These are phyloP conservation scores for Saturnispora diversa DNA, from an alignment of 805 yeast species.

Conservation along the genomic window DNA sequence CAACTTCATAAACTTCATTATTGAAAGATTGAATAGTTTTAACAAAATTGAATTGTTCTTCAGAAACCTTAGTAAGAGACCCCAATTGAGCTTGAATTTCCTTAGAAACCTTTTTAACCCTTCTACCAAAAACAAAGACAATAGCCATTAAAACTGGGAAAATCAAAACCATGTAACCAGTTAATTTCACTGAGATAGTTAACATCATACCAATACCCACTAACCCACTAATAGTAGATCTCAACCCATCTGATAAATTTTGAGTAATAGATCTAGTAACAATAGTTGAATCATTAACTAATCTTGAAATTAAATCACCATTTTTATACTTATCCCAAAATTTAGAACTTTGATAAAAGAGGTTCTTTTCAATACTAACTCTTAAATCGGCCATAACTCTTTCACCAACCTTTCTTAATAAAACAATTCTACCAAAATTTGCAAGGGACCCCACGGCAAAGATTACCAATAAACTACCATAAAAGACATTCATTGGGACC, in stretches of 20 bases:
- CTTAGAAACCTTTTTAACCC: slow-evolving; percentile 65
- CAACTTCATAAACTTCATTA: slow-evolving; percentile 72
- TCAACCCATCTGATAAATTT: slow-evolving; percentile 84
- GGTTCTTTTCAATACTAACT: slow-evolving; percentile 64
- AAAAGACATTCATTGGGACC: slow-evolving; percentile 54
- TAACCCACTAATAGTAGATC: slow-evolving; percentile 72
- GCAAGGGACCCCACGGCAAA: slow-evolving; percentile 71
- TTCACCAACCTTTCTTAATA: slow-evolving; percentile 77
- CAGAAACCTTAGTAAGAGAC: slow-evolving; percentile 78
- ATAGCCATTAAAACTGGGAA: slow-evolving; percentile 78
- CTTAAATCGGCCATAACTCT: slow-evolving; percentile 78
- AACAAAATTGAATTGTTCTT: slow-evolving; percentile 80
- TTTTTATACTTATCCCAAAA: slow-evolving; percentile 85
- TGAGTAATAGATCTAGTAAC: slow-evolving; percentile 82
- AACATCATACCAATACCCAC: slow-evolving; percentile 93
- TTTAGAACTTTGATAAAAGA: slow-evolving; percentile 78
- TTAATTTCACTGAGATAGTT: slow-evolving; percentile 72
- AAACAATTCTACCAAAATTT: slow-evolving; percentile 70
- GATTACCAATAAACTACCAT: slow-evolving; percentile 48
- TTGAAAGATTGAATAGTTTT: slow-evolving; percentile 87
- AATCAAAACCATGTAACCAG: slow-evolving; percentile 69
- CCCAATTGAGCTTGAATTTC: slow-evolving; percentile 81
- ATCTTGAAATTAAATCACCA: slow-evolving; percentile 84
- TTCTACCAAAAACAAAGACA: slow-evolving; percentile 75
- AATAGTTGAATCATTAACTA: slow-evolving; percentile 82